phyloP scores from a whole-genome alignment of 345 rosid species.

The Pelargonium nanum region DNA sequence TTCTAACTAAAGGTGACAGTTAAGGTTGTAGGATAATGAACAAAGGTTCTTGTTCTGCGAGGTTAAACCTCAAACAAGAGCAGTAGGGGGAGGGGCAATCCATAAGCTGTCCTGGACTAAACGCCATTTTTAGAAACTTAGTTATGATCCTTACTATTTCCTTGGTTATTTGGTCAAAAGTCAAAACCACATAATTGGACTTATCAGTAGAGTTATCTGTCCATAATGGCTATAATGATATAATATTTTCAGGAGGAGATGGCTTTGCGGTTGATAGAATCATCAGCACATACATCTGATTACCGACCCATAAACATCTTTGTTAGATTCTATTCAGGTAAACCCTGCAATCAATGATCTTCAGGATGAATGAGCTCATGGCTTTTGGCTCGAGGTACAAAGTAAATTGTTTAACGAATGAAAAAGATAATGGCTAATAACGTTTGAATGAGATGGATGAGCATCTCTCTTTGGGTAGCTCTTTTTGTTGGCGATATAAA shows the following conservation, averaged over 20 bases:
- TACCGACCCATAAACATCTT: slow-evolving; percentile 72
- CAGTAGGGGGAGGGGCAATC: too few relatives aligned
- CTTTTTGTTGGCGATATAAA: not conserved
- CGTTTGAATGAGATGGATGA: not conserved
- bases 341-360: slow-evolving; percentile 1
- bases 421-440: too few relatives aligned
- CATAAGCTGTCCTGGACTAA: too few relatives aligned
- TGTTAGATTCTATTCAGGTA: slow-evolving; percentile 74
- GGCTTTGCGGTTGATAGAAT: slow-evolving; percentile 57
- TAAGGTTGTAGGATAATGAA: not conserved
- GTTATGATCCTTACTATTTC: not conserved
- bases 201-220: not conserved
- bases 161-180: not conserved
- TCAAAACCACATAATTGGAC: not conserved
- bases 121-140: not conserved
- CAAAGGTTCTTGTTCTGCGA: not conserved
- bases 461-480: not conserved
- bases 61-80: not conserved
- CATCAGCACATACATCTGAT: slow-evolving; percentile 53
- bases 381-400: not conserved
- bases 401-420: too few relatives aligned
- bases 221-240: not conserved
- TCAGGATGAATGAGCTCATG: not conserved
- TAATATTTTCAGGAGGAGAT: slow-evolving; percentile 55
- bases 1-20: too few relatives aligned